These are phyloP conservation scores for Serendipita vermifera DNA, from an alignment of 768 basidiomycete genomes.

Conservation along the genomic window DNA sequence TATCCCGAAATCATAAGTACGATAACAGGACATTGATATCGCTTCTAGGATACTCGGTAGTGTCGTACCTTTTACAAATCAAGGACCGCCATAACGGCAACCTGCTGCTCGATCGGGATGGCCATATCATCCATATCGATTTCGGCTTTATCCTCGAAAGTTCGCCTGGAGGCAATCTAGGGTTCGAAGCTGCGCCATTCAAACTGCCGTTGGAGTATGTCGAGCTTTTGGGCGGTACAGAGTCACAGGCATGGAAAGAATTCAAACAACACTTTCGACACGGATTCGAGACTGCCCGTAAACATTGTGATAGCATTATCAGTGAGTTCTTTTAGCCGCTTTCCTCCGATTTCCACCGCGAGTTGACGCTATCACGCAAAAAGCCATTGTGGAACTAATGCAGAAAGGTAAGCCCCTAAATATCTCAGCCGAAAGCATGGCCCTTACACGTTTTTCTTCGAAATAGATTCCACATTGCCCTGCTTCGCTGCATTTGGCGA, in stretches of 20 bases:
- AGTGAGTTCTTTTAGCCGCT: conserved; percentile 36
- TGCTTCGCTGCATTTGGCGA: conserved; percentile 87
- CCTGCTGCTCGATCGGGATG: conserved; percentile 89
- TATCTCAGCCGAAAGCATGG: conserved; percentile 10
- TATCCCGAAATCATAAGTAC: not conserved
- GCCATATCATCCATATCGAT: conserved; percentile 89
- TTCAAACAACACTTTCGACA: conserved; percentile 82
- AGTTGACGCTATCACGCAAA: conserved; percentile 11
- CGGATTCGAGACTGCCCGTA: conserved; percentile 85
- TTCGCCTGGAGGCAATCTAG: conserved; percentile 82
- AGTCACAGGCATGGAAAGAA: conserved; percentile 60
- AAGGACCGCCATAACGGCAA: conserved; percentile 99
- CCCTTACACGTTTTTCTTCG: not conserved
- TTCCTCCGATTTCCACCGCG: not conserved
- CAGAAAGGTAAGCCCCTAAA: conserved; percentile 56
- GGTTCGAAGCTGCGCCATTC: conserved; percentile 99
- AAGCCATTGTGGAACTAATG: conserved; percentile 89
- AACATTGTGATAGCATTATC: conserved; percentile 92
- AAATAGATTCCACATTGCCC: conserved; percentile 75
- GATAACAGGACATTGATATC: conserved; percentile 6
- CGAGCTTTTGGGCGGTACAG: conserved; percentile 82
- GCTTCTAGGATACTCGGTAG: conserved; percentile 69
- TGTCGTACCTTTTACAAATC: conserved; percentile 94
- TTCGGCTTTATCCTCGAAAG: conserved; percentile 98
- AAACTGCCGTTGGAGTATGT: conserved; percentile 86